These are phyloP conservation scores for Pleoardoris graminearum DNA, from an alignment of 2,329 filamentous ascomycete genomes.

Conservation along the genomic window DNA sequence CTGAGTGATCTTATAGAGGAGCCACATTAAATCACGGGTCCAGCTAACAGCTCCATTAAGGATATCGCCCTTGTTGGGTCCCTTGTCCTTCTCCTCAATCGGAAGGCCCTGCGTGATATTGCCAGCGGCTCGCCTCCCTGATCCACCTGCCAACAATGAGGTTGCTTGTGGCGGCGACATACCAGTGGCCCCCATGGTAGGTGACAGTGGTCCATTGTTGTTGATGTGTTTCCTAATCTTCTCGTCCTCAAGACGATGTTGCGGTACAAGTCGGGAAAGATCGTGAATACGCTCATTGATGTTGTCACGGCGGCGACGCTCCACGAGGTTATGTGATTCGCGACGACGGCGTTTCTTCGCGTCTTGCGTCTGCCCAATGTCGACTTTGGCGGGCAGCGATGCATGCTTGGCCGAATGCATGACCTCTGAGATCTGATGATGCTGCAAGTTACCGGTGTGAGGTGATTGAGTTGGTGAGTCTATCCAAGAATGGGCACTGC, in stretches of 20 bases:
- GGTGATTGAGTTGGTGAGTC: slow-evolving; percentile 90
- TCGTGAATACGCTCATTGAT: slow-evolving; percentile 99
- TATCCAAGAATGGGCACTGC: slow-evolving; percentile 80
- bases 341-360: slow-evolving; percentile 88
- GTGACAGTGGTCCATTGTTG: slow-evolving; percentile 87
- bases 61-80: slow-evolving; percentile 98
- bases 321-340: slow-evolving; percentile 95
- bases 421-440: slow-evolving; percentile 83
- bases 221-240: slow-evolving; percentile 94
- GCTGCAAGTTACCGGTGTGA: slow-evolving; percentile 66
- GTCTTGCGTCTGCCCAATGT: slow-evolving; percentile 74
- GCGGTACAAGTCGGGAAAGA: slow-evolving; percentile 87
- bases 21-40: slow-evolving; percentile 98
- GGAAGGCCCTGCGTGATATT: slow-evolving; percentile 93
- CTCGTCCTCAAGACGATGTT: slow-evolving; percentile 92
- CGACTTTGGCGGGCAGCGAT: slow-evolving; percentile 86
- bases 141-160: slow-evolving; percentile 82
- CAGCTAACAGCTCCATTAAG: slow-evolving; percentile 96
- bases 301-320: slow-evolving; percentile 91
- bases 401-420: slow-evolving; percentile 80
- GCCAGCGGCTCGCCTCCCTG: slow-evolving; percentile 76
- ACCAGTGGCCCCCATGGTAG: slow-evolving; percentile 71
- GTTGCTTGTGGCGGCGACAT: slow-evolving; percentile 76
- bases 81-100: slow-evolving; percentile 96
- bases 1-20: slow-evolving; percentile 84